These are phyloP conservation scores for Prunella vulgaris DNA, from an alignment of 257 asterid genomes.

Conservation along the genomic window DNA sequence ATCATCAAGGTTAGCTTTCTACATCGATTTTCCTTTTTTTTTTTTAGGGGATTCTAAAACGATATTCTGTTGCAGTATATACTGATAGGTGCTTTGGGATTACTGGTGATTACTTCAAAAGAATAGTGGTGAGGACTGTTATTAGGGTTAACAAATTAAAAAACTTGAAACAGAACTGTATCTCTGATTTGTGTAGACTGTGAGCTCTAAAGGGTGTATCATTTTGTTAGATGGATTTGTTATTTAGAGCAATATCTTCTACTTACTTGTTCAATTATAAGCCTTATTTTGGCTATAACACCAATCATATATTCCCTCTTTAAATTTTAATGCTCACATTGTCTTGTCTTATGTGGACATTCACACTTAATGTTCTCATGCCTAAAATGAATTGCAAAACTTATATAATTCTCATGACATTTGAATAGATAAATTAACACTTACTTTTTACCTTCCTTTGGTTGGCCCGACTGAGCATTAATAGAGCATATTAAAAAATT, in stretches of 20 bases:
- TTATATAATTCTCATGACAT: no score
- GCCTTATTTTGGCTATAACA: not conserved
- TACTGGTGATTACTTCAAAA: constrained; percentile 92
- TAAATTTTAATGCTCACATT: no score
- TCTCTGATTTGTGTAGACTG: constrained; percentile 19
- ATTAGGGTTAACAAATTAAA: not conserved
- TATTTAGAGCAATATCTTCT: not conserved
- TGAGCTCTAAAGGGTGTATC: constrained; percentile 1
- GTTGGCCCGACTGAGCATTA: no score
- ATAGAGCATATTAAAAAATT: no score
- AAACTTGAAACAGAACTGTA: constrained; percentile 12
- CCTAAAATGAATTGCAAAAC: no score
- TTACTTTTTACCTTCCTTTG: no score
- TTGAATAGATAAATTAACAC: no score
- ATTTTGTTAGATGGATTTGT: constrained; percentile 8
- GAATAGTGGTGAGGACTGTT: constrained; percentile 36
- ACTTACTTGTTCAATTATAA: not conserved
- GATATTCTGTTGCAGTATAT: constrained; percentile 56
- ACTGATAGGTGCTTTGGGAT: constrained; percentile 84
- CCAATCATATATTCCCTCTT: not conserved
- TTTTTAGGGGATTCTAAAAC: not conserved
- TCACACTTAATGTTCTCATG: no score
- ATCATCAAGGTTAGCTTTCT: constrained; percentile 69
- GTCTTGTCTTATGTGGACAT: no score
- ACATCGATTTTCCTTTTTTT: no score